Conservation (phyloP, 352 stramenopile genomes). For the Pythium utonaiense region DNA sequence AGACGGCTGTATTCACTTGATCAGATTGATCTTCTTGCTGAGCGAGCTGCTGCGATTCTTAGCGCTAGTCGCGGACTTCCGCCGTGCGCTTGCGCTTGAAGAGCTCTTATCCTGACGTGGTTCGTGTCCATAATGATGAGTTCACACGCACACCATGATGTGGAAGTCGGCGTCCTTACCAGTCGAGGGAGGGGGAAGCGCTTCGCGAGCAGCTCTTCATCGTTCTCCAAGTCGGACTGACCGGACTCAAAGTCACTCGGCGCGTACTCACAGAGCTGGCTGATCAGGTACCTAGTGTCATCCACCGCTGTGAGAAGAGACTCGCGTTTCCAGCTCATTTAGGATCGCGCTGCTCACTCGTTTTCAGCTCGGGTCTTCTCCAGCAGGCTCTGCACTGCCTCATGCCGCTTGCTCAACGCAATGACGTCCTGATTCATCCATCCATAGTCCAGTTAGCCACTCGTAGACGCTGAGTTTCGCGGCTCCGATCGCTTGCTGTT, state of each 20-base stretch:
- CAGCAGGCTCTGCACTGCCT: conserved; percentile 14
- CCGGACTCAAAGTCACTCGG: conserved; percentile 49
- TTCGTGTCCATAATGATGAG: no score
- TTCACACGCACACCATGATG: no score
- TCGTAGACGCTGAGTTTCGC: no score
- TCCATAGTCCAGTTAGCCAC: no score
- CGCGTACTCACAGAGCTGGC: conserved; percentile 34
- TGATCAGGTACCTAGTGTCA: conserved; percentile 32
- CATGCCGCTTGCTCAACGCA: conserved; percentile 20
- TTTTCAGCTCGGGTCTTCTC: conserved; percentile 33
- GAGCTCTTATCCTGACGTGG: neutral
- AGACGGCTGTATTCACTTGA: neutral
- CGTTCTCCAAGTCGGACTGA: conserved; percentile 34
- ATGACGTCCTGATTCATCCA: conserved; percentile 21
- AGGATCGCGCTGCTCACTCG: conserved; percentile 17
- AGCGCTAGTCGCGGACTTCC: neutral
- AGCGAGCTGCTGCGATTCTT: neutral
- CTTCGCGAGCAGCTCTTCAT: conserved; percentile 20
- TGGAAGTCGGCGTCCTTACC: no score
- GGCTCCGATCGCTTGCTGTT: no score
- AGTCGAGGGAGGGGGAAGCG: conserved; percentile 12
- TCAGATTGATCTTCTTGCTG: neutral
- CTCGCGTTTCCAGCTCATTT: neutral
- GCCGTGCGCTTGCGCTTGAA: neutral
- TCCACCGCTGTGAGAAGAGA: neutral